Base-by-base conservation (phyloP, 805 yeast genomes). In the Peterozyma toletana region DNA sequence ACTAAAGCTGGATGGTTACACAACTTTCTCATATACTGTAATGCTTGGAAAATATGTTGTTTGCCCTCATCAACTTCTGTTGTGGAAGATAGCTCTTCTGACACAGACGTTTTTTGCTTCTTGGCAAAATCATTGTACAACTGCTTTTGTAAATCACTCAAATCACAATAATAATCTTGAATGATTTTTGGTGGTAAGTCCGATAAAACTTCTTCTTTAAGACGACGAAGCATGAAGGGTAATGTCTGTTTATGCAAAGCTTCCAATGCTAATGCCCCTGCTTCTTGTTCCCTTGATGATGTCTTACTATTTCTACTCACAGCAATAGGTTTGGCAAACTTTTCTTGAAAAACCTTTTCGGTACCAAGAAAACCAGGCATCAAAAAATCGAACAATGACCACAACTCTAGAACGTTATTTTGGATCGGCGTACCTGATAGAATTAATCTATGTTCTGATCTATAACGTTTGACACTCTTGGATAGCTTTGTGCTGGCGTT, bases 341-440 rank as follows among this genome's bases (percentile, higher is more conserved):
- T 71, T 49, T 91, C 98, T 56, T 89, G 93, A 68, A 93, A 93
- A 40, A 83, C 75, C 62, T 89, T 91, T 57, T 93, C 99, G 2
- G 95, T 82, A 11, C 99, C 99, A 50, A 93, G 69, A 57, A 93
- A 93, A 0, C 99, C 99, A 2, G 99, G 99, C 99, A 93, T 93
- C 61, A 93, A 71, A 62, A 89, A 93, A 62, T 93, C 99, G 69
- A 93, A 93, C 56, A 93, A 69, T 3, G 99, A 93, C 99, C 99
- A 93, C 49, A 93, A 68, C 62, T 93, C 99, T 37, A 93, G 71
- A 2, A 93, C 99, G 57, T 93, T 93, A 59, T 93, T 93, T 62
- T 93, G 99, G 54, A 93, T 93, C 11, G 99, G 99, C 0, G 99
- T 93, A 54, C 99, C 99, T 0, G 98, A 86, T 48, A 93, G 70